Base-by-base conservation (phyloP, 192 early-diverging fungal genomes). In the Powellomyces hirtus region DNA sequence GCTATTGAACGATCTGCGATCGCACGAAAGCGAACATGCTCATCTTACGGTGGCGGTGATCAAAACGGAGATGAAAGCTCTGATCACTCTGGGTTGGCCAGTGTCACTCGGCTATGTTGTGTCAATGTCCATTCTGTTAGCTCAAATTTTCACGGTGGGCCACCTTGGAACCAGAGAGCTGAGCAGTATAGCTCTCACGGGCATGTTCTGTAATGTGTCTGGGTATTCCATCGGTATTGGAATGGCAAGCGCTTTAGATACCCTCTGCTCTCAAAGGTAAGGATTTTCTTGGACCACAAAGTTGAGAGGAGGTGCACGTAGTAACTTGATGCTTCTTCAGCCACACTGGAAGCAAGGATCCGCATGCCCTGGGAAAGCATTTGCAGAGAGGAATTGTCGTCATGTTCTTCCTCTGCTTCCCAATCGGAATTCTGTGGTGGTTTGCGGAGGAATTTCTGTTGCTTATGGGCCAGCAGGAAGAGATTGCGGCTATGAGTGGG, bases 361-460 rank as follows among this genome's bases (percentile, higher is more conserved):
- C 51, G 37, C 51, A 64, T 44, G 76, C 78, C 26, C 70, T 82
- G 16, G 84, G 84, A 16, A 75, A 82, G 49, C 81, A 84, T 49
- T 50, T 86, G 38, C 72, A 77, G 51, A 64, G 95, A 18, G 91
- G 89, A 0, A 77, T 98, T 13, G 73, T 97, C 27, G 85, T 95
- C 27, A 80, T 92, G 59, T 70, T 75, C 14, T 18, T 90, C 16
- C 75, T 91, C 51, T 85, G 88, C 64, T 58, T 94, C 38, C 86
- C 91, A 4, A 89, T 97, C 64, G 72, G 81, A 10, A 71, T 84
- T 0, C 57, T 92, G 42, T 89, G 92, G 83, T 89, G 81, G 86
- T 78, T 86, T 40, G 82, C 92, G 5, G 90, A 90, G 59, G 24
- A 63, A 20, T 66, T 95, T 34, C 72, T 98, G 34, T 33, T 91